A percentile compares a stretch with the other conserved stretches of the same genome.
phyloP scores from a whole-genome alignment of 352 stramenopile genomes.

The Halophytophthora polymorphica region DNA sequence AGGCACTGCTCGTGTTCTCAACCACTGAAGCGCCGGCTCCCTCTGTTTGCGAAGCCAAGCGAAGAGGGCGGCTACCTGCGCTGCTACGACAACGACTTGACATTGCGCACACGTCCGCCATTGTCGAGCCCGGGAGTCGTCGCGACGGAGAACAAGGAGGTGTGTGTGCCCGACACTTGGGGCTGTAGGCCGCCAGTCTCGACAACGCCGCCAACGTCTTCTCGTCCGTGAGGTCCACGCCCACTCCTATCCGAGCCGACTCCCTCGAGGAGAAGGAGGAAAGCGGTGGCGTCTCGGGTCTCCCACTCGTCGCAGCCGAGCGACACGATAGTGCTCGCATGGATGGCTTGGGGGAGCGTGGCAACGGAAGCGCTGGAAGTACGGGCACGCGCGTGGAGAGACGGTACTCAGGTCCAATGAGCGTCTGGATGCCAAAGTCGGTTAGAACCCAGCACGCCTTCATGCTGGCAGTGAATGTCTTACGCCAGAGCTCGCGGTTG shows the following conservation, averaged over 20 bases:
- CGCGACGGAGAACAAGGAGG: slow-evolving; percentile 28
- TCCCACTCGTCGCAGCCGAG: slow-evolving; percentile 6
- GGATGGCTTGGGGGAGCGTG: slow-evolving; percentile 12
- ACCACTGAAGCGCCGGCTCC: too few relatives aligned
- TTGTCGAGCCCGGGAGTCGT: not conserved
- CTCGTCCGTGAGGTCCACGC: slow-evolving; percentile 47
- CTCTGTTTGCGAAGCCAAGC: too few relatives aligned
- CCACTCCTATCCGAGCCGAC: slow-evolving; percentile 40
- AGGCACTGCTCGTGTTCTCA: slow-evolving; percentile 5
- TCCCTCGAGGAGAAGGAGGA: slow-evolving; percentile 37
- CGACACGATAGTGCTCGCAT: slow-evolving; percentile 29
- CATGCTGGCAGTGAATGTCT: slow-evolving; percentile 40
- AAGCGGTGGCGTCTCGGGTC: slow-evolving; percentile 30
- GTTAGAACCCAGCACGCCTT: slow-evolving; percentile 73
- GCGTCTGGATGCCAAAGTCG: slow-evolving; percentile 46
- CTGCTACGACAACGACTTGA: too few relatives aligned
- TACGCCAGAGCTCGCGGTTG: slow-evolving; percentile 39
- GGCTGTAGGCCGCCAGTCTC: slow-evolving; percentile 31
- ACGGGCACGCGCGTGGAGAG: slow-evolving; percentile 50
- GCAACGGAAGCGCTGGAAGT: slow-evolving; percentile 20
- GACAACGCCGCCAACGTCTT: slow-evolving; percentile 46
- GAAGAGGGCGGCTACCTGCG: too few relatives aligned
- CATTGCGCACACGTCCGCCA: not conserved
- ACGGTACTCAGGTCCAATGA: slow-evolving; percentile 64
- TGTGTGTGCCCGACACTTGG: slow-evolving; percentile 24